Conservation (phyloP, 2,329 filamentous ascomycete genomes). For the Pseudogymnoascus sp. region DNA sequence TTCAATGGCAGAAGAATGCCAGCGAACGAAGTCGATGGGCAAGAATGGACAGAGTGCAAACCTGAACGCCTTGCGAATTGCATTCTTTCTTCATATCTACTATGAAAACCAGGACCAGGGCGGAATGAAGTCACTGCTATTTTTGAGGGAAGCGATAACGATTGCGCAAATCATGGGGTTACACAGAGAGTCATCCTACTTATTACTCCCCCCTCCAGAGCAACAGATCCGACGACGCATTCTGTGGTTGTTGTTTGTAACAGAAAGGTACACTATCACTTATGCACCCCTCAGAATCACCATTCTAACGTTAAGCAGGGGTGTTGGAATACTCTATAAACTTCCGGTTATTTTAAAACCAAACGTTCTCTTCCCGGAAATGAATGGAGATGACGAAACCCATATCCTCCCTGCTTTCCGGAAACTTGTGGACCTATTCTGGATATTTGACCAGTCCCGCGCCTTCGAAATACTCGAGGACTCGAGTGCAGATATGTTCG, state of each 20-base stretch:
- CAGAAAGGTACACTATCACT: conserved; percentile 28
- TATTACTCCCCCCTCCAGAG: conserved; percentile 30
- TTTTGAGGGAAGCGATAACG: conserved; percentile 44
- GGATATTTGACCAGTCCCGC: conserved; percentile 42
- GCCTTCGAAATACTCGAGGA: conserved; percentile 38
- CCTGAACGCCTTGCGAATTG: conserved; percentile 37
- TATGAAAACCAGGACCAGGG: conserved; percentile 42
- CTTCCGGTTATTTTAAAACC: conserved; percentile 39
- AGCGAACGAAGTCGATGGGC: conserved; percentile 26
- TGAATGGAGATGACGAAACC: conserved; percentile 34
- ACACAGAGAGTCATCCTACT: conserved; percentile 38
- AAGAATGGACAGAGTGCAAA: conserved; percentile 27
- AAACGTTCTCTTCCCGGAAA: conserved; percentile 32
- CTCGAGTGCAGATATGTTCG: conserved; percentile 5
- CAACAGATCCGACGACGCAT: conserved; percentile 40
- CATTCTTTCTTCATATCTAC: conserved; percentile 46
- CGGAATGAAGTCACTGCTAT: conserved; percentile 39
- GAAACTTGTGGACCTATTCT: conserved; percentile 42
- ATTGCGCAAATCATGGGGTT: conserved; percentile 43
- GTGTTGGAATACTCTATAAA: conserved; percentile 43
- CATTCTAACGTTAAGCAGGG: conserved; percentile 30
- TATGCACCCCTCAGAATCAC: not conserved
- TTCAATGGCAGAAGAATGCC: conserved; percentile 32
- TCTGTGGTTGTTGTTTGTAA: conserved; percentile 43
- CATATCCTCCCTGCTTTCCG: conserved; percentile 42